These are phyloP conservation scores for peach (Prunus persica) DNA, from an alignment of 306 rosid genomes.

Conservation along the genomic window DNA sequence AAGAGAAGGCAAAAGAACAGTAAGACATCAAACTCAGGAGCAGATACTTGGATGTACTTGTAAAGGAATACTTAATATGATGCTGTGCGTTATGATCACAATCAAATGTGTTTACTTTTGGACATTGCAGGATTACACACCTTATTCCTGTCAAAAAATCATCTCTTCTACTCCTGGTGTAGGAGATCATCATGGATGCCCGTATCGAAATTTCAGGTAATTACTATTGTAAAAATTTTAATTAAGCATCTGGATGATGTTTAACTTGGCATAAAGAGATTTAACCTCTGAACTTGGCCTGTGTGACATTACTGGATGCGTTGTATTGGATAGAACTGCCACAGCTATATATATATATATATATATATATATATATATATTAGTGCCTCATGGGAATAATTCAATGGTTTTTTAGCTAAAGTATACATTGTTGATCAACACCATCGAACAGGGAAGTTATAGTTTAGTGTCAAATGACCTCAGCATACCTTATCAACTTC, in stretches of 20 bases:
- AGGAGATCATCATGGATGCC: constrained; percentile 99
- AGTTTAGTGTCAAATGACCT: not conserved
- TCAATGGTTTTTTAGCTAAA: not conserved
- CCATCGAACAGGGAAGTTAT: not conserved
- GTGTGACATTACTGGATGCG: not conserved
- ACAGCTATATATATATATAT: not conserved
- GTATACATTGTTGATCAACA: constrained; percentile 2
- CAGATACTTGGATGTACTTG: not conserved
- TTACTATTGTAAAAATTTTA: constrained; percentile 15
- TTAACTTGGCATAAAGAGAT: not conserved
- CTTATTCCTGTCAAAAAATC: constrained; percentile 80
- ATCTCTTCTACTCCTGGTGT: constrained; percentile 80
- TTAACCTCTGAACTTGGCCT: not conserved
- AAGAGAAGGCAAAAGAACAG: constrained; percentile 89
- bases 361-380: not conserved
- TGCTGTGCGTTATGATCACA: constrained; percentile 1
- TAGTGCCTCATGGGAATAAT: not conserved
- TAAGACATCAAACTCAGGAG: constrained; percentile 41
- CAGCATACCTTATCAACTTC: not conserved
- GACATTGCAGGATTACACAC: constrained; percentile 72
- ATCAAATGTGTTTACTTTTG: constrained; percentile 11
- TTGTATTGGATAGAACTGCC: not conserved
- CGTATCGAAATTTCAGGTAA: constrained; percentile 95
- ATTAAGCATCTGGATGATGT: not conserved
- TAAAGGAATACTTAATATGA: not conserved